phyloP scores from a whole-genome alignment of 148 eudicot genomes.

The Rhododendron simsii region DNA sequence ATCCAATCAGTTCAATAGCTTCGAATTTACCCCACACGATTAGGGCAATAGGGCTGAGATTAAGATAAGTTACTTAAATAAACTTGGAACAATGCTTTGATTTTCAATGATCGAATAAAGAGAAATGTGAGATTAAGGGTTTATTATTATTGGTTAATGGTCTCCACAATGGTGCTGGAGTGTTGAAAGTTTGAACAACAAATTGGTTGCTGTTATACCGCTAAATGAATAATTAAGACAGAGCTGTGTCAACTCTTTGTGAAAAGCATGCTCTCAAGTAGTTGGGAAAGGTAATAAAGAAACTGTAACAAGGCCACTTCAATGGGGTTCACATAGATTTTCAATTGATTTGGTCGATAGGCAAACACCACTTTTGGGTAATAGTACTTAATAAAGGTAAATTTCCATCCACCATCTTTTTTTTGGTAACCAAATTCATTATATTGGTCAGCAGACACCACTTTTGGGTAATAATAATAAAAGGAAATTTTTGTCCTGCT shows the following conservation, averaged over 20 bases:
- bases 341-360: neutral
- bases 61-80: neutral
- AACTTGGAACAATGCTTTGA: neutral
- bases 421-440: too few species aligned
- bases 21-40: neutral
- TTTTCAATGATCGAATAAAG: neutral
- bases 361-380: neutral
- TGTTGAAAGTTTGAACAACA: neutral
- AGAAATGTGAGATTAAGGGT: neutral
- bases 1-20: neutral
- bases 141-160: neutral
- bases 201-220: neutral
- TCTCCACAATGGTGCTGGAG: neutral
- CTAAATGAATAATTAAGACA: neutral
- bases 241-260: neutral
- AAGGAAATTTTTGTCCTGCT: neutral
- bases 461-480: neutral
- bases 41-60: neutral
- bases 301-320: too few species aligned
- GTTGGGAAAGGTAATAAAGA: neutral
- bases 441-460: neutral
- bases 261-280: neutral
- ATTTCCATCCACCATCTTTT: neutral
- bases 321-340: neutral
- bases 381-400: neutral